Conservation (phyloP, 2,329 filamentous ascomycete genomes). For the Penicillium hordei region DNA sequence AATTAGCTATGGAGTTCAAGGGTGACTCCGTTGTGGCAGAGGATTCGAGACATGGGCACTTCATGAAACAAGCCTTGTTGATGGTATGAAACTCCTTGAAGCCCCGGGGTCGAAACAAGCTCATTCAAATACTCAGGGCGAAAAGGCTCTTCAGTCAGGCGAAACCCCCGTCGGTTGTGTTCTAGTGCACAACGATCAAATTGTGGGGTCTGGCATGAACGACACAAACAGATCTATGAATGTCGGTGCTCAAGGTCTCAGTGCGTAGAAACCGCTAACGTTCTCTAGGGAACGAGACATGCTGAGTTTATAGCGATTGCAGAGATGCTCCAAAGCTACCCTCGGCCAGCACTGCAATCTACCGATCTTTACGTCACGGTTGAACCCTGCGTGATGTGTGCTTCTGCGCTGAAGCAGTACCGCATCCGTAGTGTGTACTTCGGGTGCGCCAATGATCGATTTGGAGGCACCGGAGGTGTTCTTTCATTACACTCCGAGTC, state of each 20-base stretch:
- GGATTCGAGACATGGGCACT: conserved; percentile 53
- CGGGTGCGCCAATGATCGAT: conserved; percentile 93
- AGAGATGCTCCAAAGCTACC: conserved; percentile 63
- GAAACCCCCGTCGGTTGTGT: conserved; percentile 98
- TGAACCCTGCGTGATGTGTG: conserved; percentile 98
- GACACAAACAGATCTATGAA: conserved; percentile 87
- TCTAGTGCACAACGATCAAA: conserved; percentile 72
- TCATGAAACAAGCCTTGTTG: conserved; percentile 81
- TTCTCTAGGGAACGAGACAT: conserved; percentile 83
- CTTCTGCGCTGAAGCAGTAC: conserved; percentile 84
- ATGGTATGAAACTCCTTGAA: conserved; percentile 62
- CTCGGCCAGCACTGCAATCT: conserved; percentile 67
- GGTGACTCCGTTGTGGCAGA: conserved; percentile 15
- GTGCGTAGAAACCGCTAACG: background rate
- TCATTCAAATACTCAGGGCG: conserved; percentile 59
- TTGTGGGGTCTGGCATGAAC: conserved; percentile 93
- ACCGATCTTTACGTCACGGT: conserved; percentile 93
- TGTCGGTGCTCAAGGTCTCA: conserved; percentile 40
- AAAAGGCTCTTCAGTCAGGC: conserved; percentile 77
- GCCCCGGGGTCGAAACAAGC: background rate
- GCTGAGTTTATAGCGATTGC: conserved; percentile 90
- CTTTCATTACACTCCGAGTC: conserved; percentile 77
- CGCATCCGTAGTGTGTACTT: conserved; percentile 89
- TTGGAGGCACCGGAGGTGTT: conserved; percentile 93
- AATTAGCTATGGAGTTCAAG: conserved; percentile 2